Evolutionary conservation across 2,329 filamentous ascomycete species (phyloP), one percentile per base, ranked within the genome.

Genomic region (Immersiporthe knoxdaviesiana): DNA sequence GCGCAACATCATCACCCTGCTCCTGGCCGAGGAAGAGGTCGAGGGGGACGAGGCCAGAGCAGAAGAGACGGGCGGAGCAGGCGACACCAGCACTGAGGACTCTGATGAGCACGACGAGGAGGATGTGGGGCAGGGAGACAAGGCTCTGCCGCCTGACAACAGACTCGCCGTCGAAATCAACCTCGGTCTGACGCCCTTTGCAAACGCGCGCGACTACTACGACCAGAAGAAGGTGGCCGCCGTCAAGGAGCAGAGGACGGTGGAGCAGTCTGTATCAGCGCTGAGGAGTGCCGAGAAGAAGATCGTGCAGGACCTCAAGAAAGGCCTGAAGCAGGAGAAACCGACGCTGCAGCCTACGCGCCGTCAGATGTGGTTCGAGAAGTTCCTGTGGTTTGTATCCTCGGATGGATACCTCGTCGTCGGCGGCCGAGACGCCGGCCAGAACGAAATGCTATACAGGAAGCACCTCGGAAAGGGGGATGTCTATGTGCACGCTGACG

Each of bases 401-500:
- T 97, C 94, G 0, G 96, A 99, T 76, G 94, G 95, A 5, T 97
- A 98, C 77, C 85, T 99, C 7, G 92, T 98, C 0, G 85, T 99
- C 21, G 95, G 90, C 59, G 95, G 94, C 21, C 93, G 93, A 71
- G 96, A 99, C 81, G 87, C 90, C 1, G 91, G 93, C 74, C 96
- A 99, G 77, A 94, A 92, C 75, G 96, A 99, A 78, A 90, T 94
- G 54, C 83, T 99, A n/a, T 99, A 98, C 81, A 90, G 90, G 71
- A 88, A 88, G 32, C 91, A 98, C 75, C 81, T 99, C 59, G 91
- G 90, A 72, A 97, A 93, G 76, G 96, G 95, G 5, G 96, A 99
- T 76, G 82, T 97, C 8, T 98, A 97, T 76, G 91, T 97, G 7
- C 93, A 97, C 76, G 94, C 96, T 0, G 95, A 98, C 77, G 81